Percentiles rank a stretch among this genome's conserved stretches.
Evolutionary conservation across 306 rosid species (phyloP).

Genomic region (Cucurbita maxima): DNA sequence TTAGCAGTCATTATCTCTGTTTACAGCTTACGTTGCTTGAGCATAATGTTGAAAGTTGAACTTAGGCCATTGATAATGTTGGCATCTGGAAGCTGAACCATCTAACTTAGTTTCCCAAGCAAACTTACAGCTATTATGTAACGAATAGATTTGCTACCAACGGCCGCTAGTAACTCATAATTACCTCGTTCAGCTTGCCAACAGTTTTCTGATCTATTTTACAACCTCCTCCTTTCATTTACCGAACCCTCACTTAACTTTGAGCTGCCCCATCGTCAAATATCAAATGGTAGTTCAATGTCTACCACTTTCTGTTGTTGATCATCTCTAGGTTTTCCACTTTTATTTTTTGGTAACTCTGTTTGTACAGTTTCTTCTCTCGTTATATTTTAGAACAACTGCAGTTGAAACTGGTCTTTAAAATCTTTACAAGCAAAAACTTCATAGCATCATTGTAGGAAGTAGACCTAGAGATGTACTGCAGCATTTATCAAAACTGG

Average conservation of each 20-base stretch:
- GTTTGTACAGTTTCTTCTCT: neutral
- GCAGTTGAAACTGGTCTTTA: neutral
- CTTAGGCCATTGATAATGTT: neutral
- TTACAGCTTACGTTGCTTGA: neutral
- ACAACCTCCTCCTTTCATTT: neutral
- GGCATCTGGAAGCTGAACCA: neutral
- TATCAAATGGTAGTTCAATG: neutral
- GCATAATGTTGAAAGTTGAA: neutral
- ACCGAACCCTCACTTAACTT: neutral
- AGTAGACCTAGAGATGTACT: neutral
- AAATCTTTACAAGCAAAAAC: neutral
- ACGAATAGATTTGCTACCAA: neutral
- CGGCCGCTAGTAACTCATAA: neutral
- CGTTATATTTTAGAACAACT: neutral
- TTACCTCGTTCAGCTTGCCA: neutral
- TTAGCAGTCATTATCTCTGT: neutral
- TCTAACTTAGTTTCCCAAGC: neutral
- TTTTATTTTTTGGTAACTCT: neutral
- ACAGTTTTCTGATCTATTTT: neutral
- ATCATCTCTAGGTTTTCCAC: neutral
- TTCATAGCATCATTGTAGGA: neutral
- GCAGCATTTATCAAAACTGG: neutral
- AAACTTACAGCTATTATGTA: neutral
- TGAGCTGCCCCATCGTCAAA: neutral
- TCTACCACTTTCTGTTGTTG: neutral